Percentiles rank a stretch among this genome's conserved stretches.
These are phyloP conservation scores for Fusarium temperatum DNA, from an alignment of 2,329 filamentous ascomycete species.

Conservation along the genomic window DNA sequence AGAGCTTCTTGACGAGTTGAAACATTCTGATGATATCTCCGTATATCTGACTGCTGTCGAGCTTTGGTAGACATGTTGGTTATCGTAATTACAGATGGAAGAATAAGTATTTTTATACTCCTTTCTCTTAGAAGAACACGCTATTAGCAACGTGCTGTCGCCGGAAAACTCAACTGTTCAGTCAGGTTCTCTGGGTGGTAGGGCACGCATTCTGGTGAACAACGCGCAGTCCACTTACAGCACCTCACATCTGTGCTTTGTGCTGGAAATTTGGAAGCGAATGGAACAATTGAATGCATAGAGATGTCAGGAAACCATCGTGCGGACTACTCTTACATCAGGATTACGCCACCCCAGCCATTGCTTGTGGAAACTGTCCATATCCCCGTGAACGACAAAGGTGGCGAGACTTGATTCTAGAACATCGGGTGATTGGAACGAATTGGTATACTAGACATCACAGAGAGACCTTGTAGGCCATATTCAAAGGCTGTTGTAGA, in stretches of 20 bases:
- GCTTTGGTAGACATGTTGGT: background rate
- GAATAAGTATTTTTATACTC: background rate
- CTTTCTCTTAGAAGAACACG: background rate
- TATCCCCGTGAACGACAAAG: background rate
- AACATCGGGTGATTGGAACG: background rate
- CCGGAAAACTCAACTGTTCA: background rate
- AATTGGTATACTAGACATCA: background rate
- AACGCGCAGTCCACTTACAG: background rate
- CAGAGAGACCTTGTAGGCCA: background rate
- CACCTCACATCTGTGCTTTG: background rate
- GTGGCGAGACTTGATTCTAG: background rate
- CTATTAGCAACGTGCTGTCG: background rate
- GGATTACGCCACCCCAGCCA: background rate
- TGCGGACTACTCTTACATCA: background rate
- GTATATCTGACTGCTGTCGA: background rate
- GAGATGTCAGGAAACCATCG: no score
- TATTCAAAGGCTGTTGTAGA: background rate
- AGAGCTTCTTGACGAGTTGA: background rate
- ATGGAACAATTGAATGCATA: background rate
- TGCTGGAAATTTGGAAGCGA: background rate
- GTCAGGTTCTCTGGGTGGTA: background rate
- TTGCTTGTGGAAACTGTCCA: background rate
- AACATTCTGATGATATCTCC: background rate
- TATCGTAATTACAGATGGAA: background rate
- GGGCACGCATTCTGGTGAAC: background rate